Evolutionary conservation across 2,329 filamentous ascomycete genomes (phyloP).

Genomic region (Fusarium redolens): DNA sequence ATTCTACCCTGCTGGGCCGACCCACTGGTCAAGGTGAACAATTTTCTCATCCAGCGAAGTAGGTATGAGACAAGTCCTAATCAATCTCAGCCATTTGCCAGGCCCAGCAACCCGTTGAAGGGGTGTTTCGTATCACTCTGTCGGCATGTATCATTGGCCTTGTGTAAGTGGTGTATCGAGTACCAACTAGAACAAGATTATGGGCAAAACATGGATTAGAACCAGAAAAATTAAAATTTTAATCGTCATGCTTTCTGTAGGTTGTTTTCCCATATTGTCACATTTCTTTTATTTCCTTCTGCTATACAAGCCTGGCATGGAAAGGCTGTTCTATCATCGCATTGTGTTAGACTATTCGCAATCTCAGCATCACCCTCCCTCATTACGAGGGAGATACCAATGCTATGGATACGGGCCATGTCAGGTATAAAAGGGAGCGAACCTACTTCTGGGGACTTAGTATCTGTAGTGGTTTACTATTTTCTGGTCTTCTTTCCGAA

Average conservation of each 20-base stretch:
- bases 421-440: background rate
- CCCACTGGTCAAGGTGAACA: background rate
- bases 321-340: background rate
- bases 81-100: background rate
- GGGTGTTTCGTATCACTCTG: background rate
- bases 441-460: background rate
- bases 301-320: background rate
- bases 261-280: accelerated
- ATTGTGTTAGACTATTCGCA: background rate
- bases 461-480: background rate
- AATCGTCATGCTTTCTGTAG: background rate
- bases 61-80: background rate
- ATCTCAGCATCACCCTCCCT: background rate
- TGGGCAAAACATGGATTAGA: background rate
- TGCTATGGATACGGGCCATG: background rate
- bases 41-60: background rate
- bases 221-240: background rate
- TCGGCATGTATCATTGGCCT: background rate
- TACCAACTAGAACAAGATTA: background rate
- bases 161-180: background rate
- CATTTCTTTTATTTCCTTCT: background rate
- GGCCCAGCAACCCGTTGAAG: background rate
- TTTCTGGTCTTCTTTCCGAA: background rate
- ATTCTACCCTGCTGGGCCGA: background rate
- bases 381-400: background rate